These are phyloP conservation scores for Oryza brachyantha DNA, from an alignment of 176 grass and related monocot genomes.

Conservation along the genomic window DNA sequence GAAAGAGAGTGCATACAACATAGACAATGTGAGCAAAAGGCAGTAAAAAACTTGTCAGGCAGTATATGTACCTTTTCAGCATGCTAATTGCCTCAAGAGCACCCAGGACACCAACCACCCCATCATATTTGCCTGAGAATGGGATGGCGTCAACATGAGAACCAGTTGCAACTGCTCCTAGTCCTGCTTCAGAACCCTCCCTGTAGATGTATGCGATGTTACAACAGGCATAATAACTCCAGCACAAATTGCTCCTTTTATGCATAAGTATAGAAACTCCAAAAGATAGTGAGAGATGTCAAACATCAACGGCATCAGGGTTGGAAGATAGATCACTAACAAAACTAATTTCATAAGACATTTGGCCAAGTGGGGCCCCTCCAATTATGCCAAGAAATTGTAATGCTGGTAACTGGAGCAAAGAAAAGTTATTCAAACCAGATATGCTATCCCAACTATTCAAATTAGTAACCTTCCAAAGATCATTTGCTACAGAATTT, in stretches of 20 bases:
- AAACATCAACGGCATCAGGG: background rate
- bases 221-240: background rate
- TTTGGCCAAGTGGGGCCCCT: background rate
- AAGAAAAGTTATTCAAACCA: background rate
- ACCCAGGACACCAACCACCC: conserved; percentile 89
- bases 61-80: conserved; percentile 53
- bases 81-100: conserved; percentile 82
- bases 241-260: background rate
- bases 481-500: background rate
- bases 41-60: background rate
- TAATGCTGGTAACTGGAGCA: background rate
- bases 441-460: background rate
- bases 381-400: background rate
- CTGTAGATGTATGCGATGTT: conserved; percentile 34
- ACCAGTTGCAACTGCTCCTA: conserved; percentile 80
- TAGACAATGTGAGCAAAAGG: background rate
- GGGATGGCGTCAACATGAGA: conserved; percentile 99
- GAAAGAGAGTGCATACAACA: background rate
- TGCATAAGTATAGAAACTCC: background rate
- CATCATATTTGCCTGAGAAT: conserved; percentile 96
- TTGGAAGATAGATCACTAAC: background rate
- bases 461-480: background rate
- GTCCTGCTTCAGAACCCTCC: conserved; percentile 62
- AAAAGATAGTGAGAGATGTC: background rate
- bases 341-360: background rate